Evolutionary conservation across 2,329 filamentous ascomycete species (phyloP).

Genomic region (Alternaria novae-zelandiae): DNA sequence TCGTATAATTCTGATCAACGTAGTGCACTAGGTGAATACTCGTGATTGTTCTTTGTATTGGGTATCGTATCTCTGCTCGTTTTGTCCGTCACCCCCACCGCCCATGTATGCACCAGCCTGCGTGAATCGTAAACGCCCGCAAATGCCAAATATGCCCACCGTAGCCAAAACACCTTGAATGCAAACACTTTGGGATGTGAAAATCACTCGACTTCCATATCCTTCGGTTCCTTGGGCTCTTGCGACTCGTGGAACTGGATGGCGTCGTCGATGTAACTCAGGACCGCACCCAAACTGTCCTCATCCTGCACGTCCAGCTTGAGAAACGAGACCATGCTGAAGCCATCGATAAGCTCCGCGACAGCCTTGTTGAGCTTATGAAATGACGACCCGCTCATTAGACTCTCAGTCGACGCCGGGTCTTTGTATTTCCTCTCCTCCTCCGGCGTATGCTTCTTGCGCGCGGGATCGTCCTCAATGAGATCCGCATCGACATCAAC

Average conservation of each 20-base stretch:
- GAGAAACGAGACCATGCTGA: slow-evolving; percentile 96
- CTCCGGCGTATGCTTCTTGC: slow-evolving; percentile 47
- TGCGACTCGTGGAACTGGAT: slow-evolving; percentile 94
- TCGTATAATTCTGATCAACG: neutral
- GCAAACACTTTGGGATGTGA: slow-evolving; percentile 2
- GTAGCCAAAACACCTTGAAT: slow-evolving; percentile 9
- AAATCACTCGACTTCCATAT: slow-evolving; percentile 26
- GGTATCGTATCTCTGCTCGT: slow-evolving; percentile 10
- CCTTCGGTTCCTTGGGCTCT: slow-evolving; percentile 81
- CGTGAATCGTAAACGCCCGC: neutral
- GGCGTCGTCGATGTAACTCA: slow-evolving; percentile 93
- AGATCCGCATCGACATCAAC: slow-evolving; percentile 83
- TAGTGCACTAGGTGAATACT: neutral
- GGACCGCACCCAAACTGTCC: slow-evolving; percentile 81
- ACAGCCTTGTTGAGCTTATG: slow-evolving; percentile 85
- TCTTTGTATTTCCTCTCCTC: slow-evolving; percentile 63
- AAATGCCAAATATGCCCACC: neutral
- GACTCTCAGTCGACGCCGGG: slow-evolving; percentile 68
- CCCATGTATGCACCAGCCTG: neutral
- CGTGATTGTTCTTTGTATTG: slow-evolving; percentile 1
- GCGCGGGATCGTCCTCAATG: slow-evolving; percentile 78
- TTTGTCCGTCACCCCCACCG: neutral
- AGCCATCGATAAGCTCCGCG: slow-evolving; percentile 90
- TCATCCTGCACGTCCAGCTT: slow-evolving; percentile 89
- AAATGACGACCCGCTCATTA: slow-evolving; percentile 85